Base-by-base conservation (phyloP, 108 stramenopile genomes). In the Tribonema minus region DNA sequence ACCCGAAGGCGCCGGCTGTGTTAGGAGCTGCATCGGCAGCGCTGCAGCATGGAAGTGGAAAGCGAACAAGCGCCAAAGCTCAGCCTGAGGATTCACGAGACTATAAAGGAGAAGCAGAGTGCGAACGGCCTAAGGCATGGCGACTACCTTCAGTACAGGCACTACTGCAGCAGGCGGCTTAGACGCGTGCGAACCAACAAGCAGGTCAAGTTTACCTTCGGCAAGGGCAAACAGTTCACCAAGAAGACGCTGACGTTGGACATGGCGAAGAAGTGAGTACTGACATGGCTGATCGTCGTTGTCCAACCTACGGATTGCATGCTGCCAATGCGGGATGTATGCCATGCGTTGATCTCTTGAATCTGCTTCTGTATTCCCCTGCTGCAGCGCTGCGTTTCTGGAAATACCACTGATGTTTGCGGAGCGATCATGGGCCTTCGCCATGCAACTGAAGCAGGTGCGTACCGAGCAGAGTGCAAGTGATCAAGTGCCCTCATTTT, bases 101-200 rank as follows among this genome's bases (percentile, higher is more conserved):
- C 66, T 33, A 66, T 66, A 0, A 79, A 70, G 40, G 77, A 70
- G 34, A 54, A 46, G 64, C 77, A 79, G 61, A 79, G 66, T 33
- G 60, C 35, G 35, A 79, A 79, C 31, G 77, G 77, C 26, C 33
- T 79, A 32, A 15, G 67, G 27, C 67, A 79, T 37, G 77, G 77
- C 37, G 68, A 79, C 68, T 79, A 79, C 59, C 68, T 66, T n/a
- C 77, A 68, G 7, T 79, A 79, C 77, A 63, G 68, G 3, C 67
- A 79, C 64, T 79, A 79, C 58, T 79, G 77, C 67, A 69, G 67
- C 3, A 32, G 77, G 59, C 67, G 77, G 67, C 59, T 79, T 4
- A 79, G 60, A 64, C 67, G 68, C 4, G 77, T 79, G 40, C 67
- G 77, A 37, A 68, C 77, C 25, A 40, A 58, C n/a, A 40, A 35